Base-by-base conservation (phyloP, 1,284 basidiomycete genomes). In the Sporisorium iseilematis-ciliati region DNA sequence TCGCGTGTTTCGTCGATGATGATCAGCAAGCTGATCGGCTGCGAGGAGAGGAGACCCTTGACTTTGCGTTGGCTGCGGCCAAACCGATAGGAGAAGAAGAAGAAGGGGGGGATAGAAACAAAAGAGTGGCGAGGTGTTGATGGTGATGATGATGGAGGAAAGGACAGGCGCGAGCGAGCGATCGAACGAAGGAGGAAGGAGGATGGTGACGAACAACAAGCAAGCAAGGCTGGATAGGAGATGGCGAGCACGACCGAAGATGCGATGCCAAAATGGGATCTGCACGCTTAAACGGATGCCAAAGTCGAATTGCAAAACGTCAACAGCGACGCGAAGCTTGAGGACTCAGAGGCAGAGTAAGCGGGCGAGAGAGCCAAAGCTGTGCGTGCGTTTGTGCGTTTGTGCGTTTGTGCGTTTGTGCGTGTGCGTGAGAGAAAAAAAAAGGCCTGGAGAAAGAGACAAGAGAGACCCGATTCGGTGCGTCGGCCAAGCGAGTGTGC, bases 291-390 rank as follows among this genome's bases (percentile, higher is more conserved):
- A 41, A 38, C 21, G 10, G 14, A 52, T n/a, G 10, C 50, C 31
- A 46, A 46, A 52, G 12, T 23, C 21, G 21, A 16, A 12, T 21
- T 48, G 33, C 21, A 52, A 33, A 35, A 52, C 33, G 50, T 38
- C 50, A 52, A 52, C 50, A 53, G 33, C 38, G 20, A 52, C 25
- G 14, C 50, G 31, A 49, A 29, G 49, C 49, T 10, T 35, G 35
- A 10, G 35, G 31, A 31, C 18, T 29, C 14, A 29, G 42, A 41
- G 35, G 20, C 18, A 38, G 42, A 49, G n/a, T 35, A 46, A 50
- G 56, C 29, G 33, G 8, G 29, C 26, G 45, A 11, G 33, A 2
- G 33, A 12, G 35, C 3, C 14, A 33, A 38, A 38, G 29, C 29
- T 38, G 35, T 12, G 35, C 12, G 35, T 38, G 35, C 14, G 35